A percentile compares a stretch with the other conserved stretches of the same genome.
Evolutionary conservation across 2,329 filamentous ascomycete species (phyloP).

Genomic region (Parastagonospora nodorum): DNA sequence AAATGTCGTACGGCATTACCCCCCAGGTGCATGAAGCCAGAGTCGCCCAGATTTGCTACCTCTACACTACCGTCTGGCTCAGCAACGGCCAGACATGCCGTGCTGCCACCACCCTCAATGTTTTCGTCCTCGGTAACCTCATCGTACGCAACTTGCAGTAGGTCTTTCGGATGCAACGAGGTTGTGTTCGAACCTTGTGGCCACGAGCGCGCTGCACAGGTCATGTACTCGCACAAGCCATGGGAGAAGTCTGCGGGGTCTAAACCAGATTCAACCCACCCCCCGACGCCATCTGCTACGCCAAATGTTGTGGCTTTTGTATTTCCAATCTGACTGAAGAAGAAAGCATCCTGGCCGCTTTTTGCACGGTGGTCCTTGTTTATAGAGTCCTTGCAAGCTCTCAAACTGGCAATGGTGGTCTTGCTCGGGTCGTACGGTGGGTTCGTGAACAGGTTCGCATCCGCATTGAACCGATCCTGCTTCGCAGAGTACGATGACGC

Average conservation of each 20-base stretch:
- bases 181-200: constrained; percentile 44
- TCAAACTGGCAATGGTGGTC: constrained; percentile 28
- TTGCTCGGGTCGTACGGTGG: constrained; percentile 34
- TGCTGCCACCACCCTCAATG: constrained; percentile 85
- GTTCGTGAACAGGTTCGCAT: constrained; percentile 43
- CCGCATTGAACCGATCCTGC: constrained; percentile 43
- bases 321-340: constrained; percentile 78
- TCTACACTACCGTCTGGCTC: constrained; percentile 75
- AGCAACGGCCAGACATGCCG: constrained; percentile 84
- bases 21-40: constrained; percentile 85
- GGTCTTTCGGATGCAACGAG: constrained; percentile 64
- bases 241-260: constrained; percentile 96
- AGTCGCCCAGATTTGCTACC: constrained; percentile 93
- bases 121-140: constrained; percentile 73
- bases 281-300: constrained; percentile 92
- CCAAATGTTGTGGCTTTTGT: constrained; percentile 78
- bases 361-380: constrained; percentile 69
- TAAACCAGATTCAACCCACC: constrained; percentile 90
- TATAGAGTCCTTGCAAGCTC: constrained; percentile 42
- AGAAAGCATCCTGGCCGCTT: constrained; percentile 96
- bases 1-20: constrained; percentile 83
- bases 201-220: constrained; percentile 69
- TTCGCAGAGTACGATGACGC: constrained; percentile 50
- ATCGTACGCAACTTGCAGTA: constrained; percentile 87
- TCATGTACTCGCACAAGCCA: constrained; percentile 92